These are phyloP conservation scores for Yarrowia divulgata DNA, from an alignment of 805 yeast genomes.

Conservation along the genomic window DNA sequence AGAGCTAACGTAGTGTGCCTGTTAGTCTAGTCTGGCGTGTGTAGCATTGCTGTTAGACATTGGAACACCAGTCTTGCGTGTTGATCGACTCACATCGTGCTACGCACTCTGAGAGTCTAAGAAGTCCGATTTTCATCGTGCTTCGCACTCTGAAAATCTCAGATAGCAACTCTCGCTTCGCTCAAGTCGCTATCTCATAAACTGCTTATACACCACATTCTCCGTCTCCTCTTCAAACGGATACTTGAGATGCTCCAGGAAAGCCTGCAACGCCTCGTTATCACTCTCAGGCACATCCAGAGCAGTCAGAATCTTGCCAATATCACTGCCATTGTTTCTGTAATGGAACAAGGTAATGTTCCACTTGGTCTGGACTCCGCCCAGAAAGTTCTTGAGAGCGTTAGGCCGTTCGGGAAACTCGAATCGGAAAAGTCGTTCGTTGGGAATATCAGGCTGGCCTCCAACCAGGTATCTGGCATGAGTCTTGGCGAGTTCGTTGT, in stretches of 20 bases:
- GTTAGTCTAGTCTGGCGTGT: too few relatives aligned
- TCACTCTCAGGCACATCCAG: slow-evolving; percentile 80
- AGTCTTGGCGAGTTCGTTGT: slow-evolving; percentile 92
- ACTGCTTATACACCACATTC: slow-evolving; percentile 83
- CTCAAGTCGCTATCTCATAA: slow-evolving; percentile 53
- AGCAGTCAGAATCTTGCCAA: slow-evolving; percentile 92
- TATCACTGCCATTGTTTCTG: slow-evolving; percentile 95
- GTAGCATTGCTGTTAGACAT: too few relatives aligned
- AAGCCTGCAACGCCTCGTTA: slow-evolving; percentile 67
- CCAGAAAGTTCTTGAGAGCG: slow-evolving; percentile 82
- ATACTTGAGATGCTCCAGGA: slow-evolving; percentile 77
- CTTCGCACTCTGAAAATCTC: too few relatives aligned
- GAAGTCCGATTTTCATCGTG: too few relatives aligned
- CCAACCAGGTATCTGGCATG: slow-evolving; percentile 98
- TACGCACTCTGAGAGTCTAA: slow-evolving; percentile 1
- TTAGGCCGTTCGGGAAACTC: slow-evolving; percentile 99
- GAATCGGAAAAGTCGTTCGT: slow-evolving; percentile 81
- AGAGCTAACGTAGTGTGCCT: too few relatives aligned
- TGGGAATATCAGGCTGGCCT: slow-evolving; percentile 74
- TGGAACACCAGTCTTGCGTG: too few relatives aligned
- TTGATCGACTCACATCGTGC: background rate
- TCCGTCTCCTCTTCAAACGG: slow-evolving; percentile 80
- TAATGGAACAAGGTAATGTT: slow-evolving; percentile 94
- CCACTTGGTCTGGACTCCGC: slow-evolving; percentile 77
- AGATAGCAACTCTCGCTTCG: too few relatives aligned